phyloP scores from a whole-genome alignment of 106 monocot genomes.

The Dendrobium nobile region DNA sequence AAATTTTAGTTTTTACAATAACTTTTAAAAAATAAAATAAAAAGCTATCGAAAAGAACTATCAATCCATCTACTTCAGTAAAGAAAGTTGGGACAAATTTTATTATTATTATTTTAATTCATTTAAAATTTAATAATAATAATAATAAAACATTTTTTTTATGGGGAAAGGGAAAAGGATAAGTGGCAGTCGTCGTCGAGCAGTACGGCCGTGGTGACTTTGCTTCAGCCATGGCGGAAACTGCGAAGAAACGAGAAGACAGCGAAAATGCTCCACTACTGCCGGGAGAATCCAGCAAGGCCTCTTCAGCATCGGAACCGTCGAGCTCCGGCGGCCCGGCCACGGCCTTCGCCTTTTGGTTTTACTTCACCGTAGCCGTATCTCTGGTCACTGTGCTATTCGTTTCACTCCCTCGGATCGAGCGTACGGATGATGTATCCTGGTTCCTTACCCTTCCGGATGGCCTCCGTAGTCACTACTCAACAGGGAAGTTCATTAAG shows the following conservation, averaged over 20 bases:
- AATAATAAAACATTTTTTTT: no score
- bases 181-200: no score
- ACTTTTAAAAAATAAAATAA: no score
- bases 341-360: conserved; percentile 51
- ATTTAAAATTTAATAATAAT: no score
- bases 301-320: not conserved
- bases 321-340: not conserved
- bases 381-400: conserved; percentile 34
- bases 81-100: no score
- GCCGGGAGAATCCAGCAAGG: not conserved
- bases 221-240: conserved; percentile 1
- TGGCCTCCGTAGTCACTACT: conserved; percentile 49
- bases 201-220: no score
- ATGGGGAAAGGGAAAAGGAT: not conserved
- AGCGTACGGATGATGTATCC: conserved; percentile 11
- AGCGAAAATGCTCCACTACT: not conserved
- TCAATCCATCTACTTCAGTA: no score
- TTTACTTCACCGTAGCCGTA: conserved; percentile 46
- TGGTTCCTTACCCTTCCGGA: conserved; percentile 51
- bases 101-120: no score
- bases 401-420: conserved; percentile 7
- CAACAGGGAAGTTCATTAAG: conserved; percentile 53
- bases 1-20: not conserved
- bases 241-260: not conserved
- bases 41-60: no score